phyloP scores from a whole-genome alignment of 1,139 yeast species.

The Blastobotrys malaysiensis region DNA sequence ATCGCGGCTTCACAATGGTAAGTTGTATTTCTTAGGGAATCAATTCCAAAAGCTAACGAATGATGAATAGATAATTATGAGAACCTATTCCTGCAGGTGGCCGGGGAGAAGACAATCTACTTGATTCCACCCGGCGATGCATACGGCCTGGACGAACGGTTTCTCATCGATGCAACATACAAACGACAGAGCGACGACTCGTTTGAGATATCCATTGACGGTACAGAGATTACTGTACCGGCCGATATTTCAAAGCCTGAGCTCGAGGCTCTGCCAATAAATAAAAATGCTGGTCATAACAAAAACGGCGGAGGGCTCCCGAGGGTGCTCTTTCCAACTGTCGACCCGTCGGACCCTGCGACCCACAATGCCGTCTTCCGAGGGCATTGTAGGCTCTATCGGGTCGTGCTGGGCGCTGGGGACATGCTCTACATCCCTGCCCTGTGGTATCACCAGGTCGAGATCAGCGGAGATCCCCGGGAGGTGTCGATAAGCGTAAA shows the following conservation, averaged over 20 bases:
- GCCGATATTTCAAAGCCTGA: slow-evolving; percentile 7
- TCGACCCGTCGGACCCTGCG: slow-evolving; percentile 26
- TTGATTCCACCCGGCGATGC: slow-evolving; percentile 35
- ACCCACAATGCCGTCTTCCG: slow-evolving; percentile 17
- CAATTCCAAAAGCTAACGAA: neutral
- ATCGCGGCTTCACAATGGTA: slow-evolving; percentile 35
- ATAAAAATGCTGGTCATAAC: neutral
- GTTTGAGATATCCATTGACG: slow-evolving; percentile 18
- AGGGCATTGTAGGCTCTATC: slow-evolving; percentile 23
- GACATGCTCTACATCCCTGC: slow-evolving; percentile 38
- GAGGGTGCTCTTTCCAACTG: slow-evolving; percentile 33
- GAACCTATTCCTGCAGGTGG: slow-evolving; percentile 34
- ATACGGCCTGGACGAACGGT: slow-evolving; percentile 27
- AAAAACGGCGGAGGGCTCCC: slow-evolving; percentile 6
- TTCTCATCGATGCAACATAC: slow-evolving; percentile 29
- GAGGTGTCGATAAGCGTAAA: slow-evolving; percentile 33
- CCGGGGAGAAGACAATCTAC: slow-evolving; percentile 33
- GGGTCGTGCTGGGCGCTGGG: slow-evolving; percentile 33
- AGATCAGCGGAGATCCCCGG: slow-evolving; percentile 21
- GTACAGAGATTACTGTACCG: slow-evolving; percentile 13
- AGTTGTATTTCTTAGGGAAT: slow-evolving; percentile 9
- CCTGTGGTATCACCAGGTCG: slow-evolving; percentile 39
- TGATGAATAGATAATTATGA: slow-evolving; percentile 33
- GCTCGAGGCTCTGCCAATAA: slow-evolving; percentile 1
- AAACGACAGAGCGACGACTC: slow-evolving; percentile 7